Conservation (phyloP, 495 filamentous ascomycete genomes). For the Penicillium goetzii region DNA sequence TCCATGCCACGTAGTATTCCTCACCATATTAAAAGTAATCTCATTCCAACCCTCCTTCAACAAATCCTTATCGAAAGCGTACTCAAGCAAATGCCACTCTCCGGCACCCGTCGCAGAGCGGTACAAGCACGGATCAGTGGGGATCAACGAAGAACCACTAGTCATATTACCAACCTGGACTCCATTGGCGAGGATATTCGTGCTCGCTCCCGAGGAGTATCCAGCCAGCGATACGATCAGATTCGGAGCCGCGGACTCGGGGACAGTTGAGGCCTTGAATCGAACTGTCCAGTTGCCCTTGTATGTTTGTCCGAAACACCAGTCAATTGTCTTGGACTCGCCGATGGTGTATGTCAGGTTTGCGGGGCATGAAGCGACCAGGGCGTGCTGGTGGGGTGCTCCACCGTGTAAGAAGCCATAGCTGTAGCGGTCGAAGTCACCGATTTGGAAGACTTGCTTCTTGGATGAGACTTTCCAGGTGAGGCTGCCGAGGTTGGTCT, state of each 20-base stretch:
- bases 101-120: slow-evolving; percentile 8
- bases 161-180: slow-evolving; percentile 12
- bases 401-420: slow-evolving; percentile 12
- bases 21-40: slow-evolving; percentile 7
- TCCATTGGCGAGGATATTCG: slow-evolving; percentile 8
- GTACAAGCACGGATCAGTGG: slow-evolving; percentile 8
- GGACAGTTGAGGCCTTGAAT: not conserved
- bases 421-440: slow-evolving; percentile 11
- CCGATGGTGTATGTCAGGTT: slow-evolving; percentile 7
- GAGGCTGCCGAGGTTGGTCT: slow-evolving; percentile 10
- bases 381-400: slow-evolving; percentile 4
- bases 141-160: slow-evolving; percentile 4
- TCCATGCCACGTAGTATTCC: slow-evolving; percentile 15
- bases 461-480: slow-evolving; percentile 3
- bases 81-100: slow-evolving; percentile 12
- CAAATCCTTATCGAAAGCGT: not conserved
- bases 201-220: slow-evolving; percentile 8
- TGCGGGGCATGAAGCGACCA: slow-evolving; percentile 6
- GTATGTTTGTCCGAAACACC: slow-evolving; percentile 8
- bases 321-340: not conserved
- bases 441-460: slow-evolving; percentile 10
- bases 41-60: slow-evolving; percentile 13
- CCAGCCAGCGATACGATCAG: slow-evolving; percentile 11
- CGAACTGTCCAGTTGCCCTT: slow-evolving; percentile 9
- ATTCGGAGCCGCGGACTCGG: not conserved